Evolutionary conservation across 2,329 filamentous ascomycete genomes (phyloP).

Genomic region (Trichoderma aggressivum): DNA sequence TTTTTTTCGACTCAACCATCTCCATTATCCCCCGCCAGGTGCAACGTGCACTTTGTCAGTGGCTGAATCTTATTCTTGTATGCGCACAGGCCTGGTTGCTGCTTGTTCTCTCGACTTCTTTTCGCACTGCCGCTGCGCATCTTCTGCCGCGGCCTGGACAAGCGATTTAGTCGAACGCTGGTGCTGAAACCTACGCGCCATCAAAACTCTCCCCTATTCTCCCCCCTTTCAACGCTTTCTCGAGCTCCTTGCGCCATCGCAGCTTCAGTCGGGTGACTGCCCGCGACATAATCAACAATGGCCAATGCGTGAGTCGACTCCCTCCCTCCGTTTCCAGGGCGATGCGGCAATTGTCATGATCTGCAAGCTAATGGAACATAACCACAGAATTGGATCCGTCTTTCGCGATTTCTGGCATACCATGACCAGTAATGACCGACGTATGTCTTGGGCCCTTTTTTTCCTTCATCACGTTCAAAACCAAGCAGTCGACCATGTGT

Average conservation of each 20-base stretch:
- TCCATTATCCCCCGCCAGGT: background rate
- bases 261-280: background rate
- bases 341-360: background rate
- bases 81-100: slow-evolving; percentile 10
- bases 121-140: background rate
- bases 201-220: background rate
- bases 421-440: slow-evolving; percentile 69
- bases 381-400: slow-evolving; percentile 60
- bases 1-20: background rate
- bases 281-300: slow-evolving; percentile 19
- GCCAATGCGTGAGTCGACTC: slow-evolving; percentile 23
- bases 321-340: background rate
- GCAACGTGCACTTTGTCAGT: background rate
- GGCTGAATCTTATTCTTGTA: background rate
- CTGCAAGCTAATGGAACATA: slow-evolving; percentile 4
- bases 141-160: background rate
- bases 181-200: slow-evolving; percentile 12
- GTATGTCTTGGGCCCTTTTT: slow-evolving; percentile 42
- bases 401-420: slow-evolving; percentile 95
- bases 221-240: background rate
- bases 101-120: background rate
- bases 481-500: background rate
- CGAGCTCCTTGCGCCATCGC: background rate
- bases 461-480: background rate
- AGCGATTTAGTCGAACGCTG: background rate